Evolutionary conservation across 2,329 filamentous ascomycete species (phyloP).

Genomic region (Davidsoniella virescens): DNA sequence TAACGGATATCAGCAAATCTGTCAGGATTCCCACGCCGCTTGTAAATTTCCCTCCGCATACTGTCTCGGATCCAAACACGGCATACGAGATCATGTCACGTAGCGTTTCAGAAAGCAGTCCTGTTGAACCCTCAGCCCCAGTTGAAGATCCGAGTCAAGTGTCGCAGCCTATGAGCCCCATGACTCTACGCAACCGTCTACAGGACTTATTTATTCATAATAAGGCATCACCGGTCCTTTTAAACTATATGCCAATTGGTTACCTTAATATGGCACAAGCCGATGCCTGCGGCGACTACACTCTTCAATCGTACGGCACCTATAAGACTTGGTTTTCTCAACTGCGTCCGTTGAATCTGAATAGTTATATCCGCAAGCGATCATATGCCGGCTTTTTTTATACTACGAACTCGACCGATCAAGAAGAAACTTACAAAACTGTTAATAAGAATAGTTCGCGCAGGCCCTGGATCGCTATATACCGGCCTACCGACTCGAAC

Average conservation of each 20-base stretch:
- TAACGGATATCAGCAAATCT: conserved; percentile 12
- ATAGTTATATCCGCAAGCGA: background rate
- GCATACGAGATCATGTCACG: conserved; percentile 5
- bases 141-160: background rate
- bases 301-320: conserved; percentile 16
- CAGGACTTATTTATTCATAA: background rate
- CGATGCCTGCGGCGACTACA: conserved; percentile 15
- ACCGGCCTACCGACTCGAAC: conserved; percentile 28
- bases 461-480: conserved; percentile 35
- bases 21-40: conserved; percentile 6
- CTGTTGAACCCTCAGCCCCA: background rate
- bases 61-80: conserved; percentile 24
- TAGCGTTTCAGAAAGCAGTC: background rate
- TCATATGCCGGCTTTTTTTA: conserved; percentile 30
- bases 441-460: conserved; percentile 16
- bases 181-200: background rate
- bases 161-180: no score
- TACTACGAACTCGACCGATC: conserved; percentile 21
- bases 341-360: conserved; percentile 2
- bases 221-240: background rate
- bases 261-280: background rate
- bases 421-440: conserved; percentile 1
- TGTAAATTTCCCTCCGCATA: conserved; percentile 21
- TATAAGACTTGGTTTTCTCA: conserved; percentile 19
- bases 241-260: background rate